These are phyloP conservation scores for Magnaporthiopsis rhizophila DNA, from an alignment of 2,329 filamentous ascomycete species.

Conservation along the genomic window DNA sequence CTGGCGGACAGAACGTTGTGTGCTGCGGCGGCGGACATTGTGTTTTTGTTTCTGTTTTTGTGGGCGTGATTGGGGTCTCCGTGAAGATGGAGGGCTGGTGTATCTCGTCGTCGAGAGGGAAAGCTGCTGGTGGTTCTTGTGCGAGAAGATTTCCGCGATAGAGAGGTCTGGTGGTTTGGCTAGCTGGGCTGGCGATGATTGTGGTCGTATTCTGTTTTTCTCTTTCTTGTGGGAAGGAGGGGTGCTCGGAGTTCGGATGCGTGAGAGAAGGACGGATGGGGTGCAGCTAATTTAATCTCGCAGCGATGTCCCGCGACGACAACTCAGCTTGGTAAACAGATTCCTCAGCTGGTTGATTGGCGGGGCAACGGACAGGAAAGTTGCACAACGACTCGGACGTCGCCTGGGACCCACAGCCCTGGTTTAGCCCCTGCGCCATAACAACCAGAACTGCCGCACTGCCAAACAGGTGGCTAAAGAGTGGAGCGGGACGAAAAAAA, in stretches of 20 bases:
- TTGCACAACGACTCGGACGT: background rate
- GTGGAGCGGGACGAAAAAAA: background rate
- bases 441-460: background rate
- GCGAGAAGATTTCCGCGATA: no score
- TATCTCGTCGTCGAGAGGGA: conserved; percentile 7
- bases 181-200: background rate
- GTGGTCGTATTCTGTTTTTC: background rate
- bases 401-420: background rate
- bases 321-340: conserved; percentile 15
- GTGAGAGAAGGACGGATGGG: background rate
- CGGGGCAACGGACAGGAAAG: conserved; percentile 16
- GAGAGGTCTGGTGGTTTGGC: no score
- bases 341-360: conserved; percentile 15
- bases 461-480: background rate
- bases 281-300: background rate
- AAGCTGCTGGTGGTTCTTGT: no score
- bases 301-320: background rate
- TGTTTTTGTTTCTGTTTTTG: conserved; percentile 3
- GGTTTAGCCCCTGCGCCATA: background rate
- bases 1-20: conserved; percentile 34
- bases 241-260: background rate
- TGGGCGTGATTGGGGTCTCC: conserved; percentile 3
- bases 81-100: background rate
- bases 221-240: background rate
- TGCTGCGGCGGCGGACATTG: conserved; percentile 1